phyloP scores from a whole-genome alignment of 192 early-diverging fungal species.

The Coemansia sp. region DNA sequence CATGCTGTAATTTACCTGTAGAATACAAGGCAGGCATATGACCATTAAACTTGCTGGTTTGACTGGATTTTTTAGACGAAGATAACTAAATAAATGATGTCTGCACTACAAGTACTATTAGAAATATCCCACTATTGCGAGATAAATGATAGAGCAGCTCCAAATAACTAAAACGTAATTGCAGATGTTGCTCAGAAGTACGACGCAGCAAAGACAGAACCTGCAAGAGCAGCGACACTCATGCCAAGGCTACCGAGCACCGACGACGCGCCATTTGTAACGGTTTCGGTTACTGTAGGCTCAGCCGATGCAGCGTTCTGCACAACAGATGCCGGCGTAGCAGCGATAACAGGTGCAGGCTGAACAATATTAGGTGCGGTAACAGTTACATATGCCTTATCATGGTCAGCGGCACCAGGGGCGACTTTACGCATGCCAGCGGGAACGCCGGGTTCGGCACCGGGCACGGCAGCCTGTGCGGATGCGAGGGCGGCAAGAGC shows the following conservation, averaged over 20 bases:
- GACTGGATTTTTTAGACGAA: neutral
- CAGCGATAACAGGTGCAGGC: slow-evolving; percentile 21
- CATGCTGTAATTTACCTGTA: neutral
- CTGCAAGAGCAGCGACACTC: slow-evolving; percentile 37
- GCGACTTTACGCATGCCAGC: slow-evolving; percentile 8
- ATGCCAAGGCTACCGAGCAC: slow-evolving; percentile 21
- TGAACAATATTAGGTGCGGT: slow-evolving; percentile 34
- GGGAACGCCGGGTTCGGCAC: neutral
- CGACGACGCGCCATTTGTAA: slow-evolving; percentile 31
- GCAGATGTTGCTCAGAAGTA: slow-evolving; percentile 21
- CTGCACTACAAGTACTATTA: neutral
- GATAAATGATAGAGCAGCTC: neutral
- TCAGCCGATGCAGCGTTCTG: slow-evolving; percentile 39
- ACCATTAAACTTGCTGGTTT: neutral
- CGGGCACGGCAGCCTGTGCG: slow-evolving; percentile 15
- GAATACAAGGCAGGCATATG: neutral
- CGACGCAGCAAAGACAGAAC: slow-evolving; percentile 33
- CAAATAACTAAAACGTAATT: neutral
- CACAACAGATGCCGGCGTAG: slow-evolving; percentile 22
- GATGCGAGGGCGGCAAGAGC: slow-evolving; percentile 36
- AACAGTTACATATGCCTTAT: slow-evolving; percentile 35
- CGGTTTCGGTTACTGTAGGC: slow-evolving; percentile 36
- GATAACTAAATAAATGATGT: neutral
- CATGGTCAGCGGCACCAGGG: slow-evolving; percentile 9
- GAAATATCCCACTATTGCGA: neutral